These are phyloP conservation scores for Arctium minus DNA, from an alignment of 129 eudicot genomes.

Conservation along the genomic window DNA sequence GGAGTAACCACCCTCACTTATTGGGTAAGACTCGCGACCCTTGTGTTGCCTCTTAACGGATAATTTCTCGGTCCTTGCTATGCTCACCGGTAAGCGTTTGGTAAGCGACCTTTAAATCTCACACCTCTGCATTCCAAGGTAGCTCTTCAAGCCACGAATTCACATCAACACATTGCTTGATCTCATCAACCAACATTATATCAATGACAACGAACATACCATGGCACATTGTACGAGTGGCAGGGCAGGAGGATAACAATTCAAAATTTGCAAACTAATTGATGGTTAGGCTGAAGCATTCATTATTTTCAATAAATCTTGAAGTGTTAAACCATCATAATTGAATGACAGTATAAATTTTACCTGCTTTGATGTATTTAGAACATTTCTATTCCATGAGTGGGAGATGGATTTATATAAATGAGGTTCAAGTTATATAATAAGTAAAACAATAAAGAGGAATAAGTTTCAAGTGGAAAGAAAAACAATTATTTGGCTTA, in stretches of 20 bases:
- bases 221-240: neutral
- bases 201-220: neutral
- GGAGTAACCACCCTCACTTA: neutral
- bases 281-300: neutral
- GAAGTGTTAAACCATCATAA: neutral
- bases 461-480: neutral
- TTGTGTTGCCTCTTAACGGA: neutral
- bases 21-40: neutral
- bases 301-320: neutral
- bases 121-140: neutral
- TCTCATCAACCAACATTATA: neutral
- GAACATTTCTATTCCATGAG: neutral
- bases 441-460: neutral
- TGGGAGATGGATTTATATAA: neutral
- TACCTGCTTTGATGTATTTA: neutral
- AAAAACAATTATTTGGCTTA: neutral
- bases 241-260: neutral
- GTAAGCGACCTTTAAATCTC: neutral
- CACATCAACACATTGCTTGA: neutral
- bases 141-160: neutral
- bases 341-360: neutral
- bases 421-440: neutral
- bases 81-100: neutral
- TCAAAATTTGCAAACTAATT: neutral
- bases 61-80: neutral